phyloP scores from a whole-genome alignment of 1,284 basidiomycete species.

The Apiotrichum domesticum region DNA sequence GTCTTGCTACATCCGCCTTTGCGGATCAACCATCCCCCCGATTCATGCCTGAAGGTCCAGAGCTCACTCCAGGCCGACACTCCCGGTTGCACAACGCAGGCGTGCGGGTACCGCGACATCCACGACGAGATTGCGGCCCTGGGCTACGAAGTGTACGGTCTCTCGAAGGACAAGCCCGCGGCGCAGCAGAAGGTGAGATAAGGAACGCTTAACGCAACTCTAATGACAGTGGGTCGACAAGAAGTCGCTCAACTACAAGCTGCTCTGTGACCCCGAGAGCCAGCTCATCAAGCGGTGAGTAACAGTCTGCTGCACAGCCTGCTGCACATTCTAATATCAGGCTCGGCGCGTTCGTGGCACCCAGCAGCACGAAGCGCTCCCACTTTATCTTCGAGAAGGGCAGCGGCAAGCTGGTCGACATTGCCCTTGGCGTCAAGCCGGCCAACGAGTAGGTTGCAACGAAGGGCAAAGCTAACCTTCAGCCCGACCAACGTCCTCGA shows the following conservation, averaged over 20 bases:
- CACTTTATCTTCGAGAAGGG: constrained; percentile 87
- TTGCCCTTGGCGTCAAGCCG: constrained; percentile 74
- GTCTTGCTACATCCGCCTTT: too few species aligned
- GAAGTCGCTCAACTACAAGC: constrained; percentile 74
- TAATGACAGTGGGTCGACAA: constrained; percentile 45
- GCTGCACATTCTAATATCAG: constrained; percentile 15
- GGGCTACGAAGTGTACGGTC: constrained; percentile 73
- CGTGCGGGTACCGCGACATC: constrained; percentile 78
- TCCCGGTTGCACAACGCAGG: constrained; percentile 77
- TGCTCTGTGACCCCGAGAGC: constrained; percentile 81
- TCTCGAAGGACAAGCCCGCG: constrained; percentile 73
- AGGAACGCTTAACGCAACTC: neutral
- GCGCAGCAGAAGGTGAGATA: constrained; percentile 67
- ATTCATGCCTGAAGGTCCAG: too few species aligned
- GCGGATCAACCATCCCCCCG: too few species aligned
- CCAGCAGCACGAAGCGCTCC: constrained; percentile 72
- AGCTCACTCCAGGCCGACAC: constrained; percentile 50
- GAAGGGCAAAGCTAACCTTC: neutral
- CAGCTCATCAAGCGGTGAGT: constrained; percentile 60
- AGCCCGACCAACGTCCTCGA: constrained; percentile 27
- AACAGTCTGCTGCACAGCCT: too few species aligned
- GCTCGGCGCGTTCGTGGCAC: constrained; percentile 68
- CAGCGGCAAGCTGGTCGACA: constrained; percentile 69
- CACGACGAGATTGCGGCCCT: constrained; percentile 65
- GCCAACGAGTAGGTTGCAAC: constrained; percentile 52